Evolutionary conservation across 768 basidiomycete species (phyloP), one percentile per base, ranked within the genome.

Genomic region (Kwoniella dendrophila): DNA sequence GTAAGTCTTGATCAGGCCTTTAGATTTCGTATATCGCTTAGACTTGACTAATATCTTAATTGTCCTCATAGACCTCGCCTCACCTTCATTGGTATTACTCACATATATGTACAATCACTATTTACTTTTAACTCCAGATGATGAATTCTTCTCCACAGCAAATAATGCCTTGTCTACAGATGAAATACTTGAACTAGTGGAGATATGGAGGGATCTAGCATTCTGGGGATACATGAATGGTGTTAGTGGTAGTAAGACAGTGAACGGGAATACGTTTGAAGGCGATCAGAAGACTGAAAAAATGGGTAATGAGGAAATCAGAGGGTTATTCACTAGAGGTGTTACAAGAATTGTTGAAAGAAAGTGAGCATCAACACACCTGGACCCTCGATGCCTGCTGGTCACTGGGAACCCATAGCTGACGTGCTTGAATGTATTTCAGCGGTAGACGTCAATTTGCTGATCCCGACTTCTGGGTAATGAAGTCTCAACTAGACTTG

Each of bases 41-140:
- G 8, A 18, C 36, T 38, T 8, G 18, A n/a, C n/a, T n/a, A n/a
- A n/a, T n/a, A n/a, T n/a, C n/a, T n/a, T n/a, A n/a, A n/a, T n/a
- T n/a, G n/a, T n/a, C 41, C 6, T 7, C 22, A 26, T 32, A 75
- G 74, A 71, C 34, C 60, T 66, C 1, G 38, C 50, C 0, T 36
- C 90, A 86, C 83, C 87, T 0, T 82, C 89, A 2, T 78, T 98
- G 0, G 80, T 97, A 7, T 84, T 96, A 57, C 84, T 94, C 7
- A 83, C 85, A 1, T 88, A 94, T 52, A 77, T 96, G 11, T 95
- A 96, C 78, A 84, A 86, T 1, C 89, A 94, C 62, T 85, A 87
- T 0, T 84, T 98, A 32, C 82, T 92, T 32, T 92, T 92, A 0
- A 90, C 98, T 84, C 90, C 90, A 0, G 96, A 99, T 70, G 95